Percentiles rank a stretch among this genome's conserved stretches.
Evolutionary conservation across 768 basidiomycete genomes (phyloP).

Genomic region (Neoboletus brunneissimus): DNA sequence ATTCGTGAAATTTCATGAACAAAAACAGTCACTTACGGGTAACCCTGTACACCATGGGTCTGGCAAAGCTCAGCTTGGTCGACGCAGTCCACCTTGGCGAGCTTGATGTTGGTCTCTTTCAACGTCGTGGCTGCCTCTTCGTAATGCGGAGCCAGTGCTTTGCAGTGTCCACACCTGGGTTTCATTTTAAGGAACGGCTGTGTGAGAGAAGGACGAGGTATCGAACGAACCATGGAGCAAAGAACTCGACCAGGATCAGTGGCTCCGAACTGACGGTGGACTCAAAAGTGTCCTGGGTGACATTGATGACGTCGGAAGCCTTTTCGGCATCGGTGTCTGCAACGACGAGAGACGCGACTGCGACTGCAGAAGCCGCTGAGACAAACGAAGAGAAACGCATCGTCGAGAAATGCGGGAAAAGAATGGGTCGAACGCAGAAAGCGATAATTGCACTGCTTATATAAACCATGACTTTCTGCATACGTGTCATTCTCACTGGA

Average conservation of each 20-base stretch:
- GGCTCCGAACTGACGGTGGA: slow-evolving; percentile 60
- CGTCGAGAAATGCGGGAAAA: slow-evolving; percentile 30
- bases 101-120: slow-evolving; percentile 84
- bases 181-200: background rate
- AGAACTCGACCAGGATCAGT: slow-evolving; percentile 92
- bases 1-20: background rate
- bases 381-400: slow-evolving; percentile 64
- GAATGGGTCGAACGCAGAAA: background rate
- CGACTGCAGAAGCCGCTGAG: slow-evolving; percentile 49
- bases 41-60: slow-evolving; percentile 83
- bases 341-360: slow-evolving; percentile 51
- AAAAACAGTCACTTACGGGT: slow-evolving; percentile 64
- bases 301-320: slow-evolving; percentile 74
- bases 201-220: background rate
- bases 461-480: slow-evolving; percentile 20
- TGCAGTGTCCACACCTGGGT: slow-evolving; percentile 92
- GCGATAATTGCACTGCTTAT: slow-evolving; percentile 10
- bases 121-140: slow-evolving; percentile 91
- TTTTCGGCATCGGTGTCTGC: slow-evolving; percentile 42
- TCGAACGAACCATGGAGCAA: slow-evolving; percentile 69
- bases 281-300: slow-evolving; percentile 71
- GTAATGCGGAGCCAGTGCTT: slow-evolving; percentile 90
- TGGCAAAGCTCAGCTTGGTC: slow-evolving; percentile 91
- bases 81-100: slow-evolving; percentile 98
- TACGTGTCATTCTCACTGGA: slow-evolving; percentile 30